Percentiles rank a stretch among this genome's conserved stretches.
phyloP scores from a whole-genome alignment of 129 eudicot species.

The Helianthus annuus region HanXRQr2.0-SUNRISE NC_035447.2:157868897-157869396 shows the following conservation, averaged over 20 bases:
- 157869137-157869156: slow-evolving; percentile 69
- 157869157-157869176: slow-evolving; percentile 42
- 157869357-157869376: slow-evolving; percentile 1
- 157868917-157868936: no score
- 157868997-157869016: slow-evolving; percentile 95
- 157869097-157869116: slow-evolving; percentile 90
- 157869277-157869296: slow-evolving; percentile 34
- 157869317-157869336: slow-evolving; percentile 13
- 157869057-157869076: slow-evolving; percentile 88
- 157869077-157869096: slow-evolving; percentile 94
- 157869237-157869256: slow-evolving; percentile 43
- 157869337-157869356: slow-evolving; percentile 36
- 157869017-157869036: slow-evolving; percentile 90
- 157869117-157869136: slow-evolving; percentile 75
- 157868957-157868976: slow-evolving; percentile 6
- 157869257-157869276: slow-evolving; percentile 50
- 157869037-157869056: slow-evolving; percentile 68
- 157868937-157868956: background rate
- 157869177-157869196: slow-evolving; percentile 10
- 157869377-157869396: background rate
- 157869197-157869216: slow-evolving; percentile 35
- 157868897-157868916: no score
- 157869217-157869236: slow-evolving; percentile 19
- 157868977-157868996: slow-evolving; percentile 90
- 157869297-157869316: slow-evolving; percentile 15